Evolutionary conservation across 352 stramenopile species (phyloP).

Genomic region (Globisporangium mamillatum): DNA sequence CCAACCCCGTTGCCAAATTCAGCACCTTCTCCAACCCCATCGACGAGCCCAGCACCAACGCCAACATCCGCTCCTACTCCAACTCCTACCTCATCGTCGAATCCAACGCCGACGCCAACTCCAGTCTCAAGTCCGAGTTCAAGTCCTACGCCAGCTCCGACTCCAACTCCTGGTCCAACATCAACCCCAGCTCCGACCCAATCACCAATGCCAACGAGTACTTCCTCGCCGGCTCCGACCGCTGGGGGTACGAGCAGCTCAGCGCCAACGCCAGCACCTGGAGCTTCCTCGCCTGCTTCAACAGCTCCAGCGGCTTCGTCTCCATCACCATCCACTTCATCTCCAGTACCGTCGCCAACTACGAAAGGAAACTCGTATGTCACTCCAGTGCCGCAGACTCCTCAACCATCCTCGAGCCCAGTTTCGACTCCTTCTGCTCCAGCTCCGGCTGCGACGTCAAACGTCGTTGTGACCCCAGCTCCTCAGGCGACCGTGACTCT

Average conservation of each 20-base stretch:
- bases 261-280: conserved; percentile 2
- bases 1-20: conserved; percentile 11
- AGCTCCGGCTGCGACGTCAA: neutral
- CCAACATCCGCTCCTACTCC: neutral
- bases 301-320: conserved; percentile 8
- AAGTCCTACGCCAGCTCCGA: conserved; percentile 1
- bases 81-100: conserved; percentile 12
- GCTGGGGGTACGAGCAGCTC: neutral
- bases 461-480: neutral
- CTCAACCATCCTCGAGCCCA: neutral
- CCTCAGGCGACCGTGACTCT: neutral
- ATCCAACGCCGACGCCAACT: conserved; percentile 3
- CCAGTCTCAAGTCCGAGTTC: neutral
- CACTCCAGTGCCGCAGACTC: neutral
- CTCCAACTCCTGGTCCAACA: neutral
- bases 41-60: conserved; percentile 1
- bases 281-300: conserved; percentile 5
- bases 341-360: conserved; percentile 4
- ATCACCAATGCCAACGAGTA: neutral
- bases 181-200: neutral
- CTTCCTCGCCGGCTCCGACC: neutral
- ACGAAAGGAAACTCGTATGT: conserved; percentile 1
- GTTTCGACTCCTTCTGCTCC: neutral
- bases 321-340: neutral
- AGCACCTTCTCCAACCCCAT: neutral